phyloP scores from a whole-genome alignment of 257 asterid species.

The Eucommia ulmoides region DNA sequence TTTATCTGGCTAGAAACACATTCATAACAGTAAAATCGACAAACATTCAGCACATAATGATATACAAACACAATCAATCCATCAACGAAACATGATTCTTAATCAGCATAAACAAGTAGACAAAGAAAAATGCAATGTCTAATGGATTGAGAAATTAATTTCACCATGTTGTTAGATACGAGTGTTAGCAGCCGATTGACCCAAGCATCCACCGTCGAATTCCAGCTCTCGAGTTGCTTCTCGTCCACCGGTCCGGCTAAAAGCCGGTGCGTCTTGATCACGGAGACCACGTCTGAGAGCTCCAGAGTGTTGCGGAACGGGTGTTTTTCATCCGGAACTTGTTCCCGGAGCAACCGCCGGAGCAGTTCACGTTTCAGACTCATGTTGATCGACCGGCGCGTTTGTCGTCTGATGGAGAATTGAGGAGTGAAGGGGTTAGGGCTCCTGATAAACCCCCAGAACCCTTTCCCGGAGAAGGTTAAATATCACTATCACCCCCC shows the following conservation, averaged over 20 bases:
- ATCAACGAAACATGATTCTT: background rate
- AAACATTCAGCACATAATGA: background rate
- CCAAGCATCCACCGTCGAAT: constrained; percentile 71
- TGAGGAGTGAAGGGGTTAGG: too few relatives aligned
- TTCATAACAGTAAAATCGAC: background rate
- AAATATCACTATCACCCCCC: too few relatives aligned
- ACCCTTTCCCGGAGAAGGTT: too few relatives aligned
- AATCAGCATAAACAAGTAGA: background rate
- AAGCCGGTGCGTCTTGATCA: constrained; percentile 42
- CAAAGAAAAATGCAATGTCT: background rate
- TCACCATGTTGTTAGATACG: constrained; percentile 50
- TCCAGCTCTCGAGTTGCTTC: constrained; percentile 47
- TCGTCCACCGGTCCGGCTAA: constrained; percentile 24
- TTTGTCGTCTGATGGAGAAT: too few relatives aligned
- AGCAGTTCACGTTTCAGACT: constrained; percentile 52
- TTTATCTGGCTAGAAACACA: constrained; percentile 68
- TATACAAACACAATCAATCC: background rate
- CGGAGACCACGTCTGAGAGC: constrained; percentile 47
- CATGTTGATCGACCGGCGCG: too few relatives aligned
- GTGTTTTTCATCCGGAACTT: constrained; percentile 64
- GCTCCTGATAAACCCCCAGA: too few relatives aligned
- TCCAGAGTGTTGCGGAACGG: constrained; percentile 46
- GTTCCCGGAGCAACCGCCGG: constrained; percentile 48
- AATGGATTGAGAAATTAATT: background rate
- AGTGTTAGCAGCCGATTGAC: constrained; percentile 47